phyloP scores from a whole-genome alignment of 345 rosid species.

The Odontarrhena argentea region DNA sequence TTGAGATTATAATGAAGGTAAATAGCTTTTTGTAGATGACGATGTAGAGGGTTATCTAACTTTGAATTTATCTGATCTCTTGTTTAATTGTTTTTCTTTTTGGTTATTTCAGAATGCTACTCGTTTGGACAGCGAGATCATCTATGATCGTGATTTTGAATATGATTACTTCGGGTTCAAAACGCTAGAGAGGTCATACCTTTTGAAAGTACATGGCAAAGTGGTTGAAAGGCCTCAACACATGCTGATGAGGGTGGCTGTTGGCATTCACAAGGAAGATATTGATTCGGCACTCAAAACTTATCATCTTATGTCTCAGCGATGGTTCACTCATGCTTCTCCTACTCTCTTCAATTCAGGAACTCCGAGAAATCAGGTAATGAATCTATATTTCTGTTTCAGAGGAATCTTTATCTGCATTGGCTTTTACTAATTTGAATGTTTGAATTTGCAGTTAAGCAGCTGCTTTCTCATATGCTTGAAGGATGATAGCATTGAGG shows the following conservation, averaged over 20 bases:
- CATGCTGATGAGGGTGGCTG: constrained; percentile 96
- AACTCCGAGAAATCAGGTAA: constrained; percentile 85
- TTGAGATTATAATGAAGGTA: constrained; percentile 85
- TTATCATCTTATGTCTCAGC: constrained; percentile 90
- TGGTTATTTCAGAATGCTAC: constrained; percentile 64
- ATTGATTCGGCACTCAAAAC: constrained; percentile 74
- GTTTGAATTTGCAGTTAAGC: constrained; percentile 60
- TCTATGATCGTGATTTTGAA: constrained; percentile 89
- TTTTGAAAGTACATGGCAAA: constrained; percentile 74
- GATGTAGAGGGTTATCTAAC: no score
- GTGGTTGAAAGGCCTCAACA: constrained; percentile 94
- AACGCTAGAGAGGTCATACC: constrained; percentile 91
- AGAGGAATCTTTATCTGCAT: no score
- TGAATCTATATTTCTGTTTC: not conserved
- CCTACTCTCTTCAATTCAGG: constrained; percentile 93
- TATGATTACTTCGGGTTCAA: constrained; percentile 94
- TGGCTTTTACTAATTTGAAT: not conserved
- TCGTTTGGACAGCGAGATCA: constrained; percentile 83
- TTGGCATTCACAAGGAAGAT: constrained; percentile 84
- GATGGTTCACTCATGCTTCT: constrained; percentile 98
- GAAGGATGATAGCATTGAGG: constrained; percentile 97
- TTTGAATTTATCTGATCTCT: not conserved
- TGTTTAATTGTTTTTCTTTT: not conserved
- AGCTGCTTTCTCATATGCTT: constrained; percentile 90
- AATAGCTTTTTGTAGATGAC: not conserved